phyloP scores from a whole-genome alignment of 2,329 filamentous ascomycete genomes.

The Pseudomassariella vexata region DNA sequence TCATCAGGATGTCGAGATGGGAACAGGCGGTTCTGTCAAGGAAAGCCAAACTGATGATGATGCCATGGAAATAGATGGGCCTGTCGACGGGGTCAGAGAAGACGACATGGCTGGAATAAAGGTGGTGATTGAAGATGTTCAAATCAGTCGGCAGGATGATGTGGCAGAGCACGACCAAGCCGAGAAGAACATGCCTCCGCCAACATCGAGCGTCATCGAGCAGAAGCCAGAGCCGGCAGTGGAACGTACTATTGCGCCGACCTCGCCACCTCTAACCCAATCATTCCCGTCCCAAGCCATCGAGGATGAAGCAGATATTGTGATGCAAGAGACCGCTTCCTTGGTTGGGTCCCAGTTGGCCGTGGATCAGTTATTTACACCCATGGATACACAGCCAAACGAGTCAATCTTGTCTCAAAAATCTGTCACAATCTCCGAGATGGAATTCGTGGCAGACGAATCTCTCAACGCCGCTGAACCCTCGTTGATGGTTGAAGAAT shows the following conservation, averaged over 20 bases:
- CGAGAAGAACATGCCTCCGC: neutral
- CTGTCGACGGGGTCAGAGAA: neutral
- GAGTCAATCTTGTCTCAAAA: too few relatives aligned
- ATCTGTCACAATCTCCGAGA: too few relatives aligned
- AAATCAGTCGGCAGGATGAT: too few relatives aligned
- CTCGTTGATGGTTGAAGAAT: too few relatives aligned
- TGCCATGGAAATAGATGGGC: neutral
- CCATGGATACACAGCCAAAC: constrained; percentile 3
- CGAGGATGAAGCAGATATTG: constrained; percentile 5
- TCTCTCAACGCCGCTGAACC: too few relatives aligned
- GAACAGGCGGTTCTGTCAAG: too few relatives aligned
- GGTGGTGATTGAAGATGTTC: too few relatives aligned
- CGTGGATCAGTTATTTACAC: constrained; percentile 4
- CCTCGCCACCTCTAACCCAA: constrained; percentile 19
- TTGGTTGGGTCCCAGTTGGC: constrained; percentile 5
- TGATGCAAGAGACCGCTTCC: constrained; percentile 7
- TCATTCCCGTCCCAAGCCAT: constrained; percentile 12
- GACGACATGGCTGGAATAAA: too few relatives aligned
- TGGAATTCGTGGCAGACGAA: too few relatives aligned
- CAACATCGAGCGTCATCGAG: too few relatives aligned
- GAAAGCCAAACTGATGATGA: too few relatives aligned
- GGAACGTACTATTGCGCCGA: constrained; percentile 5
- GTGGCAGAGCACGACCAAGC: neutral
- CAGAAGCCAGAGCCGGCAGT: neutral
- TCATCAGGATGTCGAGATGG: too few relatives aligned